A percentile compares a stretch with the other conserved stretches of the same genome.
These are phyloP conservation scores for Gremmenia infestans DNA, from an alignment of 2,329 filamentous ascomycete species.

Conservation along the genomic window DNA sequence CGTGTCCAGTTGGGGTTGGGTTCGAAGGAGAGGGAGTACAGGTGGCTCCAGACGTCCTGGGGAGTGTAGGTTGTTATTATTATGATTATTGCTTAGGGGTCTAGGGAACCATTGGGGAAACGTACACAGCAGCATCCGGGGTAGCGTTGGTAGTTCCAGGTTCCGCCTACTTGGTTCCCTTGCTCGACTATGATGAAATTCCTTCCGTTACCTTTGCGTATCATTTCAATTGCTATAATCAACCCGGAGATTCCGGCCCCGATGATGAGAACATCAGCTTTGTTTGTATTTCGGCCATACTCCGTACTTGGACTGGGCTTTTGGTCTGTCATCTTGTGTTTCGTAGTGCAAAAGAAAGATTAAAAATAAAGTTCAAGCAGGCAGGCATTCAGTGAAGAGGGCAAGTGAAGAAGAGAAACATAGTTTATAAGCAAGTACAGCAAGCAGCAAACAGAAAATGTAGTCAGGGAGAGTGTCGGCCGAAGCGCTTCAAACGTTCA, in stretches of 20 bases:
- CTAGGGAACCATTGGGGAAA: constrained; percentile 12
- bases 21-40: constrained; percentile 56
- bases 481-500: too few relatives aligned
- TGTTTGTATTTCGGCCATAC: constrained; percentile 21
- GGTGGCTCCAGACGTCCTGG: constrained; percentile 41
- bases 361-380: background rate
- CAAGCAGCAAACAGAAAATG: too few relatives aligned
- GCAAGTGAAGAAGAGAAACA: too few relatives aligned
- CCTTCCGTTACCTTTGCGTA: constrained; percentile 39
- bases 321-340: constrained; percentile 12
- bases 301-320: constrained; percentile 10
- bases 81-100: too few relatives aligned
- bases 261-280: constrained; percentile 37
- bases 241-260: constrained; percentile 40
- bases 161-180: constrained; percentile 39
- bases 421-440: too few relatives aligned
- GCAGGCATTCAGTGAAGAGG: too few relatives aligned
- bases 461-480: too few relatives aligned
- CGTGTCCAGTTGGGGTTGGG: constrained; percentile 53
- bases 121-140: constrained; percentile 51
- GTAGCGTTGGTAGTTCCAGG: constrained; percentile 52
- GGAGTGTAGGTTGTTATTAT: background rate
- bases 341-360: too few relatives aligned
- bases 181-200: constrained; percentile 40
- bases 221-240: constrained; percentile 37